These are phyloP conservation scores for Chlorociboria aeruginascens DNA, from an alignment of 495 filamentous ascomycete genomes.

Conservation along the genomic window DNA sequence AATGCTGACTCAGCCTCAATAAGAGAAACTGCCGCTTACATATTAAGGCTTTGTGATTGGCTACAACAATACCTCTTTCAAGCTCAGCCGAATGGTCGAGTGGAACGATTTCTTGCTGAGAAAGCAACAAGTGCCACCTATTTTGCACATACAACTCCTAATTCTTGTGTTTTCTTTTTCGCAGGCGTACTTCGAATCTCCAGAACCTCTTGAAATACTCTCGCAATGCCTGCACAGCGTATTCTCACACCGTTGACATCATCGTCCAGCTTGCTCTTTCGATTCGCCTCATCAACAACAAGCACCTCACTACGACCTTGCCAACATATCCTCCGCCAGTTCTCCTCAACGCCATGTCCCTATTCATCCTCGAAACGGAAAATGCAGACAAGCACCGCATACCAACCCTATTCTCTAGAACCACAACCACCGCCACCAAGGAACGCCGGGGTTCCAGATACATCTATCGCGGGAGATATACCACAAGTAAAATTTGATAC, in stretches of 20 bases:
- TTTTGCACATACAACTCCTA: neutral
- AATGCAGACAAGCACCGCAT: conserved; percentile 62
- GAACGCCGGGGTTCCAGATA: conserved; percentile 52
- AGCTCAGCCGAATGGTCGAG: neutral
- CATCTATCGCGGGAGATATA: conserved; percentile 49
- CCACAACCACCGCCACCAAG: conserved; percentile 53
- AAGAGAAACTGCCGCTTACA: too few species aligned
- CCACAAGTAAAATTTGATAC: conserved; percentile 42
- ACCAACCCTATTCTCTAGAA: conserved; percentile 61
- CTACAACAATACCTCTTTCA: neutral
- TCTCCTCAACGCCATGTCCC: conserved; percentile 47
- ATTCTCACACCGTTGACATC: conserved; percentile 15
- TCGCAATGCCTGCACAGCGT: conserved; percentile 20
- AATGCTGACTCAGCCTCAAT: too few species aligned
- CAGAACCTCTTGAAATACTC: neutral
- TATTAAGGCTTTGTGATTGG: neutral
- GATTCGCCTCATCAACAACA: conserved; percentile 30
- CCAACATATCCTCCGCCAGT: conserved; percentile 45
- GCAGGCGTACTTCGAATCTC: neutral
- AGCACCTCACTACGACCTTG: conserved; percentile 29
- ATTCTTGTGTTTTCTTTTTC: neutral
- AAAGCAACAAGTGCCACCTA: neutral
- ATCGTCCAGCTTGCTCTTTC: conserved; percentile 39
- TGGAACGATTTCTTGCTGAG: conserved; percentile 3
- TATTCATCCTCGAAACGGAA: conserved; percentile 49